phyloP scores from a whole-genome alignment of 257 asterid species.

The Schizonepeta tenuifolia region DNA sequence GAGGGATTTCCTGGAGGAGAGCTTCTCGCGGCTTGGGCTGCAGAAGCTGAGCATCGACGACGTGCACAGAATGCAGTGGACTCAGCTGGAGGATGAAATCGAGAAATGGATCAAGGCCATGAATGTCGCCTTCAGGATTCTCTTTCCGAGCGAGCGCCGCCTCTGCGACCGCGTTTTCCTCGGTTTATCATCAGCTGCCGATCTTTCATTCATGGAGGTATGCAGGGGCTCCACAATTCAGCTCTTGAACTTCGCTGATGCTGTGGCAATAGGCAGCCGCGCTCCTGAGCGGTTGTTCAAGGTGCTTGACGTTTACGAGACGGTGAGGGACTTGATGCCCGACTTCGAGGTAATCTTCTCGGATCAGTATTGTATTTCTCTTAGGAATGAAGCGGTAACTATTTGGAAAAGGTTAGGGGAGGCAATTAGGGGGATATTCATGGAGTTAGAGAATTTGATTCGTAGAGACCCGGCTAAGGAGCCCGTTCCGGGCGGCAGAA shows the following conservation, averaged over 20 bases:
- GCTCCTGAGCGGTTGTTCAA: conserved; percentile 92
- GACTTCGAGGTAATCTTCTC: conserved; percentile 82
- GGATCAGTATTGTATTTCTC: conserved; percentile 71
- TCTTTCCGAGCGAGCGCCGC: conserved; percentile 91
- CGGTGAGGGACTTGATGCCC: conserved; percentile 86
- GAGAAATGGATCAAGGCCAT: conserved; percentile 91
- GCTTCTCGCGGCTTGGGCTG: conserved; percentile 80
- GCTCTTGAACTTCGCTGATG: conserved; percentile 89
- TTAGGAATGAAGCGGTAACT: conserved; percentile 79
- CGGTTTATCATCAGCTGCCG: conserved; percentile 70
- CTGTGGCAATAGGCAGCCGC: conserved; percentile 88
- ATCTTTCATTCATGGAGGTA: conserved; percentile 93
- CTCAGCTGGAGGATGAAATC: conserved; percentile 83
- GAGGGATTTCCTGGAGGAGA: conserved; percentile 90
- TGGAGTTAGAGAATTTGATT: conserved; percentile 94
- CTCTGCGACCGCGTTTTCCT: conserved; percentile 81
- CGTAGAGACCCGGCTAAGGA: conserved; percentile 89
- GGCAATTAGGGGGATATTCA: conserved; percentile 81
- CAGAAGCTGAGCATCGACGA: conserved; percentile 89
- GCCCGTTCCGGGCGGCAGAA: conserved; percentile 85
- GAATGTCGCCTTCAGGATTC: conserved; percentile 73
- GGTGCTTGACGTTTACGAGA: conserved; percentile 88
- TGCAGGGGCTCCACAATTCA: conserved; percentile 85
- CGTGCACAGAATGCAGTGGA: conserved; percentile 90
- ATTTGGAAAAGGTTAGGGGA: conserved; percentile 94